Evolutionary conservation across 495 filamentous ascomycete genomes (phyloP).

Genomic region (Penicilliopsis zonata): DNA sequence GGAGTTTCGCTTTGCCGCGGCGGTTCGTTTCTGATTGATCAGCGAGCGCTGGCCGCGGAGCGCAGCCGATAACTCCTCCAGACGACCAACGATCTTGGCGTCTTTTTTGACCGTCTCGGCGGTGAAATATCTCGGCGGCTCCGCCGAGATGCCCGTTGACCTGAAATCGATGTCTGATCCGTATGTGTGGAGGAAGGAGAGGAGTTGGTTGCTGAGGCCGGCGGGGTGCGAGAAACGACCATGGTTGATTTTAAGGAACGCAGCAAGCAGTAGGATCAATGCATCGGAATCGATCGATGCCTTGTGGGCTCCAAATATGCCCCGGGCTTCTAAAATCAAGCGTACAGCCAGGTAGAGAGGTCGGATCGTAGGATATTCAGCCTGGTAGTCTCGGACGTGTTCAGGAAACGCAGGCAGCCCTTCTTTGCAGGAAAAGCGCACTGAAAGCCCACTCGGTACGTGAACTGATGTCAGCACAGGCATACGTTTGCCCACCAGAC

Average conservation of each 20-base stretch:
- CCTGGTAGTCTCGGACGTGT: slow-evolving; percentile 31
- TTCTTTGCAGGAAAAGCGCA: slow-evolving; percentile 34
- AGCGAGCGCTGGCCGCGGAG: slow-evolving; percentile 29
- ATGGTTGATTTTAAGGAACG: slow-evolving; percentile 33
- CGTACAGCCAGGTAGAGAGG: slow-evolving; percentile 37
- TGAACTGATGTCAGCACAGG: slow-evolving; percentile 23
- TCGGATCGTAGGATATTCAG: slow-evolving; percentile 35
- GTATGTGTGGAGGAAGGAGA: slow-evolving; percentile 41
- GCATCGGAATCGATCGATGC: slow-evolving; percentile 37
- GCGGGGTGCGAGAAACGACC: slow-evolving; percentile 16
- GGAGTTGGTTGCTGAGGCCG: slow-evolving; percentile 26
- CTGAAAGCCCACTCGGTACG: slow-evolving; percentile 27
- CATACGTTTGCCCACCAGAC: slow-evolving; percentile 7
- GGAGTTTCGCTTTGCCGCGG: slow-evolving; percentile 14
- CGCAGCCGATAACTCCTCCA: slow-evolving; percentile 13
- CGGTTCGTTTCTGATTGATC: slow-evolving; percentile 21
- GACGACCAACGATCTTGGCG: not conserved
- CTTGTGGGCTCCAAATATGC: slow-evolving; percentile 28
- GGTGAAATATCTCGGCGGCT: slow-evolving; percentile 35
- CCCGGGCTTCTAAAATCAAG: slow-evolving; percentile 33
- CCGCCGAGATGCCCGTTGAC: slow-evolving; percentile 34
- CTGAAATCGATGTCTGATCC: slow-evolving; percentile 28
- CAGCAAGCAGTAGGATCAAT: slow-evolving; percentile 45
- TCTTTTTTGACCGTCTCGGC: slow-evolving; percentile 8
- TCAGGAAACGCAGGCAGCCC: slow-evolving; percentile 18